A percentile compares a stretch with the other conserved stretches of the same genome.
Evolutionary conservation across 1,139 yeast genomes (phyloP).

Genomic region (Suhomyces bokatorum): DNA sequence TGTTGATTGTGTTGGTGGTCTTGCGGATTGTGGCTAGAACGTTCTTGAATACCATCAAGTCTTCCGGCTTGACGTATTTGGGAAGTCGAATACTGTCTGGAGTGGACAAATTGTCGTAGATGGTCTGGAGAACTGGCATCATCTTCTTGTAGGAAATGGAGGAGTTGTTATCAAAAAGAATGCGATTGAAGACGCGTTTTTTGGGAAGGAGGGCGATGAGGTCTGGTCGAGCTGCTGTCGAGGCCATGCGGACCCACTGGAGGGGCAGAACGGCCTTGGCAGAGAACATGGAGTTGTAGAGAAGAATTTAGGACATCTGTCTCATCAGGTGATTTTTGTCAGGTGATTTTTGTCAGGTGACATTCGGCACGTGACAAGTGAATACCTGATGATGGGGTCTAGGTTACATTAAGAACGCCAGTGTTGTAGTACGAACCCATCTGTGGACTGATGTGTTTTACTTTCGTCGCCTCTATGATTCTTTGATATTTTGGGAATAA

Average conservation of each 20-base stretch:
- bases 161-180: constrained; percentile 67
- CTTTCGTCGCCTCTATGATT: too few species aligned
- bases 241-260: background rate
- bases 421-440: too few species aligned
- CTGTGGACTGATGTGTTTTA: too few species aligned
- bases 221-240: constrained; percentile 33
- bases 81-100: constrained; percentile 43
- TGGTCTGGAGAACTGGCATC: constrained; percentile 49
- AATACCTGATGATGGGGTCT: too few species aligned
- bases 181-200: constrained; percentile 54
- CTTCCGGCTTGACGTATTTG: constrained; percentile 48
- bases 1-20: constrained; percentile 59
- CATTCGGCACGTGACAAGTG: too few species aligned
- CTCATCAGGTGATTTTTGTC: background rate
- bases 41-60: constrained; percentile 67
- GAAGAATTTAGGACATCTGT: background rate
- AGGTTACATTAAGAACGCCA: too few species aligned
- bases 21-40: constrained; percentile 63
- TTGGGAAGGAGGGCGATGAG: constrained; percentile 57
- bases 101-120: constrained; percentile 48
- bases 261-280: background rate
- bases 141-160: constrained; percentile 54
- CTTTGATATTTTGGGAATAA: too few species aligned
- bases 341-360: too few species aligned
- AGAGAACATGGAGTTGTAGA: background rate